phyloP scores from a whole-genome alignment of 805 yeast species.

The Wickerhamiella australiensis region DNA sequence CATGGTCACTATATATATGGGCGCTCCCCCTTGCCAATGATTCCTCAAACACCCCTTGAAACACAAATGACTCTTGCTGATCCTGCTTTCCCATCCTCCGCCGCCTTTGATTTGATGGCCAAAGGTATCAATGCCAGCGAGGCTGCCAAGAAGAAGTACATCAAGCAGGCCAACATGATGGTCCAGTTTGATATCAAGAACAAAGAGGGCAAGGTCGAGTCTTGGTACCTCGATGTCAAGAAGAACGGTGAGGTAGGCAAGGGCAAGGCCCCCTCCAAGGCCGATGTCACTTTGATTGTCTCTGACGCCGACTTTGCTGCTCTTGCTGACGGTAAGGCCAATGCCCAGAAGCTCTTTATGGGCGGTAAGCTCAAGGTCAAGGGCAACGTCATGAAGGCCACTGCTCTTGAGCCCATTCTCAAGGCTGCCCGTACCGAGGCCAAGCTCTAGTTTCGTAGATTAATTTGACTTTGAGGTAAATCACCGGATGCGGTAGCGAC shows the following conservation, averaged over 20 bases:
- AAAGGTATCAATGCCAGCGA: constrained; percentile 25
- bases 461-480: too few relatives aligned
- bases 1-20: background rate
- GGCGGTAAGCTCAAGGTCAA: constrained; percentile 73
- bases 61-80: constrained; percentile 21
- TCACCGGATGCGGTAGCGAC: too few relatives aligned
- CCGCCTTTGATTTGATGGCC: constrained; percentile 30
- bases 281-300: constrained; percentile 55
- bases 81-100: constrained; percentile 31
- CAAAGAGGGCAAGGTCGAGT: constrained; percentile 43
- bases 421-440: constrained; percentile 40
- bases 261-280: constrained; percentile 30
- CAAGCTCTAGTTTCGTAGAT: constrained; percentile 30
- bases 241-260: constrained; percentile 41
- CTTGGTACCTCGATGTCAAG: constrained; percentile 62
- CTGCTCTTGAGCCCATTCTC: constrained; percentile 57
- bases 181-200: constrained; percentile 58
- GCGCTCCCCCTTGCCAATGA: too few relatives aligned
- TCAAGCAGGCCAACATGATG: constrained; percentile 44
- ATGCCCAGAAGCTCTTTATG: constrained; percentile 76
- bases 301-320: constrained; percentile 58
- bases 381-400: constrained; percentile 87
- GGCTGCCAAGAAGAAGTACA: constrained; percentile 25
- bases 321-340: constrained; percentile 65
- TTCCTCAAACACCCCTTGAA: background rate